Conservation (phyloP, 2,329 filamentous ascomycete genomes). For the Talaromyces sp. region DNA sequence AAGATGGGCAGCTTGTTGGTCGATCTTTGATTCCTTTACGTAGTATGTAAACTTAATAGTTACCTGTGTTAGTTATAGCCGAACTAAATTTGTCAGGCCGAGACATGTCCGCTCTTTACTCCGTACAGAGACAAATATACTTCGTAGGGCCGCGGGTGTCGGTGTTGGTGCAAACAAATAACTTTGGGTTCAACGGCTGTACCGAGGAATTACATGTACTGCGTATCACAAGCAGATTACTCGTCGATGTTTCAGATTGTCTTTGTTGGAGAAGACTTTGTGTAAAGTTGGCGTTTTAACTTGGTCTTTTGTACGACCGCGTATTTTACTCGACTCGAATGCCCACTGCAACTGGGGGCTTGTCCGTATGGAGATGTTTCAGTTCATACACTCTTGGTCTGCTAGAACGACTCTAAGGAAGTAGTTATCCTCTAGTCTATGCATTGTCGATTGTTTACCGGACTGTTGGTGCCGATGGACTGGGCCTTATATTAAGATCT, state of each 20-base stretch:
- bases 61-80: no score
- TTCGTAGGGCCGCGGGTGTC: no score
- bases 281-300: not conserved
- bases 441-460: slow-evolving; percentile 5
- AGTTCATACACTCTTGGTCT: not conserved
- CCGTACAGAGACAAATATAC: no score
- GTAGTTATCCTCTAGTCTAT: not conserved
- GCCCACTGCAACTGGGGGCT: not conserved
- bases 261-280: not conserved
- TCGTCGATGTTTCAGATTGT: not conserved
- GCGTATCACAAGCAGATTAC: no score
- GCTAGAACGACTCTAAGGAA: no score
- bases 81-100: no score
- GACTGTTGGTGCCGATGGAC: not conserved
- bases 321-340: not conserved
- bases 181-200: no score
- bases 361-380: not conserved
- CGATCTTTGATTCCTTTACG: not conserved
- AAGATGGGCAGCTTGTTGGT: not conserved
- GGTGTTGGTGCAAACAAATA: not conserved
- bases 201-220: no score
- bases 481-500: not conserved
- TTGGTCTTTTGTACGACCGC: not conserved
- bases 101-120: no score
- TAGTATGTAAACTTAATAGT: no score